Percentiles rank a stretch among this genome's conserved stretches.
Conservation (phyloP, 805 yeast species). For the Monosporozyma yasuniensis region DNA sequence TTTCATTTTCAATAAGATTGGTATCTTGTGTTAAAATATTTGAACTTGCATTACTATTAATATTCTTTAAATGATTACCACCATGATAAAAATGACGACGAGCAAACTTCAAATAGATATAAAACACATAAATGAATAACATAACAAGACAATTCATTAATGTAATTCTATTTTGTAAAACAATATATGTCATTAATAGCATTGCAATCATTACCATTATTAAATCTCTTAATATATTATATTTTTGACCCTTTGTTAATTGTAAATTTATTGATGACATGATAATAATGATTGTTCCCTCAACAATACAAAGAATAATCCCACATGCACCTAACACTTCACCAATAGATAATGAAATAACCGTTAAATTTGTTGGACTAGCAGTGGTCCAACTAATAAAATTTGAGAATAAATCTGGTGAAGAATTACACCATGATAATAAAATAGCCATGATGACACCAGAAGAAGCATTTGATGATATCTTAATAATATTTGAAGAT, state of each 20-base stretch:
- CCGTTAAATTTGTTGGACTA: slow-evolving; percentile 8
- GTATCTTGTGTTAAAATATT: neutral
- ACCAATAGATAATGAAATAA: slow-evolving; percentile 28
- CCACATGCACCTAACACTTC: slow-evolving; percentile 33
- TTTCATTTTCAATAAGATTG: neutral
- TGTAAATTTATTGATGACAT: slow-evolving; percentile 17
- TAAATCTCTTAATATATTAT: slow-evolving; percentile 21
- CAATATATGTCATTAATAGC: slow-evolving; percentile 18
- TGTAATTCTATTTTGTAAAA: slow-evolving; percentile 18
- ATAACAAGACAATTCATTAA: slow-evolving; percentile 21
- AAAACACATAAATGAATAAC: slow-evolving; percentile 19
- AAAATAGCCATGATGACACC: slow-evolving; percentile 26
- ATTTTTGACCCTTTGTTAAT: slow-evolving; percentile 13
- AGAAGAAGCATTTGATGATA: slow-evolving; percentile 2
- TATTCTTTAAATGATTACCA: neutral
- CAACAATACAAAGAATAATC: slow-evolving; percentile 29
- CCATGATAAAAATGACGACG: neutral
- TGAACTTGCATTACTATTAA: neutral
- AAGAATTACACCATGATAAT: slow-evolving; percentile 31
- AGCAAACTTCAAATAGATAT: slow-evolving; percentile 8
- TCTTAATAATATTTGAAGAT: neutral
- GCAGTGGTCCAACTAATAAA: slow-evolving; percentile 29
- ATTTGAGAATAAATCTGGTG: slow-evolving; percentile 32
- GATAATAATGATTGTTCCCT: slow-evolving; percentile 26
- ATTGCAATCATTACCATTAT: slow-evolving; percentile 20